Percentiles rank a stretch among this genome's conserved stretches.
Evolutionary conservation across 371 early-diverging fungal species (phyloP).

Genomic region (Actinomucor elegans): DNA sequence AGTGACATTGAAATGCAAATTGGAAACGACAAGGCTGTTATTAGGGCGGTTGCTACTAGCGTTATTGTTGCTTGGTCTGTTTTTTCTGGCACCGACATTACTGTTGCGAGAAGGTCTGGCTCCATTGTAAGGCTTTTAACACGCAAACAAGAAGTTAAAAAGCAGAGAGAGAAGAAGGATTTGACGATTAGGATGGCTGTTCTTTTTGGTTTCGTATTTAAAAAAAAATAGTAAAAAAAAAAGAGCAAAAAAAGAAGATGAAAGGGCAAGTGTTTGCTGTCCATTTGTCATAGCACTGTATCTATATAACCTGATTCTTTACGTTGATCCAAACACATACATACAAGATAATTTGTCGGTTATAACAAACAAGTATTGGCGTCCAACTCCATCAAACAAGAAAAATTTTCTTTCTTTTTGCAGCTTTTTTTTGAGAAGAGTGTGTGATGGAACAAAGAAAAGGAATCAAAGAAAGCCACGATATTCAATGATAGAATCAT

Average conservation of each 20-base stretch:
- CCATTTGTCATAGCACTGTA: not conserved
- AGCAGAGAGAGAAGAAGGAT: constrained; percentile 14
- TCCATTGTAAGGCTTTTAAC: constrained; percentile 27
- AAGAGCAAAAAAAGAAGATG: constrained; percentile 17
- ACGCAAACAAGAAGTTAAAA: constrained; percentile 10
- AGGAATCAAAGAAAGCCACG: no score
- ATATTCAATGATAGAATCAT: not conserved
- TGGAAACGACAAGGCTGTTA: constrained; percentile 51
- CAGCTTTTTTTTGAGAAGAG: no score
- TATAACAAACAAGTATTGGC: no score
- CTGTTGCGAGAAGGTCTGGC: constrained; percentile 22
- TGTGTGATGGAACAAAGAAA: no score
- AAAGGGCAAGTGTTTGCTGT: constrained; percentile 1
- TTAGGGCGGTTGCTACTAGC: constrained; percentile 4
- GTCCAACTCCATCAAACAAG: not conserved
- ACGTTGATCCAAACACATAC: no score
- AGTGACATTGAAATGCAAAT: constrained; percentile 65
- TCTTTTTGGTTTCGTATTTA: constrained; percentile 5
- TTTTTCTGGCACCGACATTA: constrained; percentile 7
- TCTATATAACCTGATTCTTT: no score
- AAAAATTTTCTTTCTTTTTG: not conserved
- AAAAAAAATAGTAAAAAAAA: constrained; percentile 12
- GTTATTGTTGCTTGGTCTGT: constrained; percentile 1
- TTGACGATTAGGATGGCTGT: constrained; percentile 22
- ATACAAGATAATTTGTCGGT: no score